Base-by-base conservation (phyloP, 2,329 filamentous ascomycete species). In the Clonostachys byssicola region DNA sequence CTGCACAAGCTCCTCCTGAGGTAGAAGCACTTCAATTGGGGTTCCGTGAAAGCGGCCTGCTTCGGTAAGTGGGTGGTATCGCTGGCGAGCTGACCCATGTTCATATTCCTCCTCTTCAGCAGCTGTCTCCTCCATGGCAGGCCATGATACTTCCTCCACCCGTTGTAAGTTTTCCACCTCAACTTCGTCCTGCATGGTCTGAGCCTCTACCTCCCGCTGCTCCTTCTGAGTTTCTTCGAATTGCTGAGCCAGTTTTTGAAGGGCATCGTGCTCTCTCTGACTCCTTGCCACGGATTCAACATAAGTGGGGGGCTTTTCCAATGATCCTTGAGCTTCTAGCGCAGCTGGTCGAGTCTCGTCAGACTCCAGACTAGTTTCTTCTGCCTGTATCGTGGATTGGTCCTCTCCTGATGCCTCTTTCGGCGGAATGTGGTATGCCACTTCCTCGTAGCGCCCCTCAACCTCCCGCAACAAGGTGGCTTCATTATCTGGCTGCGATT, bases 1-100 rank as follows among this genome's bases (percentile, higher is more conserved):
- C 5, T 78, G 70, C 9, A 88, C 76, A 39, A 96, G 77, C 4
- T 80, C 73, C n/a, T 75, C 71, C 52, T 81, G 78, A 0, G 92
- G 91, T 5, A 96, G 69, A n/a, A 80, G 75, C 13, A 96, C 65
- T 9, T 92, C 95, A 39, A 78, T 78, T 2, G 92, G 88, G 18
- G 73, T 77, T 1, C 88, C 89, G 43, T 81, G 77, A 62, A 86
- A 95, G 51, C 85, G 83, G n/a, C 88, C 91, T 40, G 83, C 74
- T 3, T 77, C 64, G 0, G 91, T 95, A 49, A 89, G 74, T 4
- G 85, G 83, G 64, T 97, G 94, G 17, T 85, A 74, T 16, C 89
- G 81, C 8, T 70, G 67, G 17, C 23, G 36, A 20, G 49, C 47
- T 47, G 68, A 59, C 4, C 56, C 60, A 7, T 64, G 59, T 8